These are phyloP conservation scores for Dillenia suffruticosa DNA, from an alignment of 164 flowering plant species.

Conservation along the genomic window DNA sequence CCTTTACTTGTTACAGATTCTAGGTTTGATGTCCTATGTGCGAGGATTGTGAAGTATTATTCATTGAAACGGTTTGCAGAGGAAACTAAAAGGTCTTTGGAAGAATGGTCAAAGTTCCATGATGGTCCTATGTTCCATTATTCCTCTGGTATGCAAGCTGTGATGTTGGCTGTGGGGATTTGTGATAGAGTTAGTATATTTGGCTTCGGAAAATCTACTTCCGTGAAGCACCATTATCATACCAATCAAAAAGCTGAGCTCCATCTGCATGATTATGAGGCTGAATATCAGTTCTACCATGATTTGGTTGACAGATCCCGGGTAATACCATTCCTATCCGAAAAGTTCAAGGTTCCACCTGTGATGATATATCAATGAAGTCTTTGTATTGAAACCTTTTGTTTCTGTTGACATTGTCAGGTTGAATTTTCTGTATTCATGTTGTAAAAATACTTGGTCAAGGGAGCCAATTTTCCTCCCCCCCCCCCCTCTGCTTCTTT, in stretches of 20 bases:
- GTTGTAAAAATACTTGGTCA: slow-evolving; percentile 5
- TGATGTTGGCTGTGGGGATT: slow-evolving; percentile 84
- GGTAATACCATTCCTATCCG: slow-evolving; percentile 69
- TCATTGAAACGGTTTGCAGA: slow-evolving; percentile 70
- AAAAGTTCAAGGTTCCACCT: slow-evolving; percentile 71
- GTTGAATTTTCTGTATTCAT: not conserved
- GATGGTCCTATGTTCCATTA: slow-evolving; percentile 84
- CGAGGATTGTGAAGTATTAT: slow-evolving; percentile 89
- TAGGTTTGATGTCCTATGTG: slow-evolving; percentile 74
- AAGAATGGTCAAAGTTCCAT: slow-evolving; percentile 65
- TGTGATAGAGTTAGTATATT: slow-evolving; percentile 83
- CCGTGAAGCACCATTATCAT: slow-evolving; percentile 89
- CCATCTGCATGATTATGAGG: slow-evolving; percentile 77
- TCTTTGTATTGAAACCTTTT: slow-evolving; percentile 1
- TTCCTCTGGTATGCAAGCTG: slow-evolving; percentile 98
- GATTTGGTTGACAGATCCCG: slow-evolving; percentile 52
- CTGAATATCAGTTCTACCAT: slow-evolving; percentile 73
- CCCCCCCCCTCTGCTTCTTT: too few relatives aligned
- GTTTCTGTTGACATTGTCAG: not conserved
- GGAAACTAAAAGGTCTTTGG: slow-evolving; percentile 49
- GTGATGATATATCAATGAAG: slow-evolving; percentile 55
- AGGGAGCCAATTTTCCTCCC: not conserved
- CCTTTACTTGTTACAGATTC: slow-evolving; percentile 82
- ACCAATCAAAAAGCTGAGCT: slow-evolving; percentile 92
- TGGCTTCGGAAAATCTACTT: slow-evolving; percentile 79